phyloP scores from a whole-genome alignment of 352 stramenopile genomes.

The Phytophthora ramorum region DNA sequence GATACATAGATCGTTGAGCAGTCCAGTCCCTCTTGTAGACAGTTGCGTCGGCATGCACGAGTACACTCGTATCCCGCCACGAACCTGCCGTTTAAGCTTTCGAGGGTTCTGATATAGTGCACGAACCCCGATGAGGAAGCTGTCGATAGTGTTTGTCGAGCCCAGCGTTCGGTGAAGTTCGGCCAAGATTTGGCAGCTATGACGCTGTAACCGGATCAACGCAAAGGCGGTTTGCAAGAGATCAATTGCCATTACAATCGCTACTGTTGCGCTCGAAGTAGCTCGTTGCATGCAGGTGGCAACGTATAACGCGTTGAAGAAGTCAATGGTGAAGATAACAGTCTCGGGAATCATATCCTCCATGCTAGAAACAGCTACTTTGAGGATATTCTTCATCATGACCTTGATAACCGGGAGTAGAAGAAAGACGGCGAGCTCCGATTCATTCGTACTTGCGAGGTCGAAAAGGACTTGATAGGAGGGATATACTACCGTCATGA shows the following conservation, averaged over 20 bases:
- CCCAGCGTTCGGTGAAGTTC: neutral
- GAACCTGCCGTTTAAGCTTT: neutral
- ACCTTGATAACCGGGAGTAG: conserved; percentile 31
- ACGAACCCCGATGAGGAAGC: neutral
- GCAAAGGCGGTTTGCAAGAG: conserved; percentile 1
- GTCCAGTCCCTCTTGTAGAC: neutral
- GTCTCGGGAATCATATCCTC: conserved; percentile 44
- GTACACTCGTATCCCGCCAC: neutral
- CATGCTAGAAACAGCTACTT: conserved; percentile 22
- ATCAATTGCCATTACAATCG: conserved; percentile 6
- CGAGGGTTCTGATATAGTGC: neutral
- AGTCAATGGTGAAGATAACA: conserved; percentile 48
- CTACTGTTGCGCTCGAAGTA: conserved; percentile 10
- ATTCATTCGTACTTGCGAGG: neutral
- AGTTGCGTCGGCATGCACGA: conserved; percentile 1
- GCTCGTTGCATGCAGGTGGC: conserved; percentile 45
- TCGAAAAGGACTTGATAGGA: conserved; percentile 17
- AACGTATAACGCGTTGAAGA: conserved; percentile 53
- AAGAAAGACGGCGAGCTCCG: conserved; percentile 4
- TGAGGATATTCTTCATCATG: conserved; percentile 33
- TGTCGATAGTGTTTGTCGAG: neutral
- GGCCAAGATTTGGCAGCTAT: neutral
- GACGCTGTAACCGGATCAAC: neutral
- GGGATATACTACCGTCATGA: conserved; percentile 10
- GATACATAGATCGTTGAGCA: neutral